phyloP scores from a whole-genome alignment of 148 eudicot species.

The Simmondsia chinensis region DNA sequence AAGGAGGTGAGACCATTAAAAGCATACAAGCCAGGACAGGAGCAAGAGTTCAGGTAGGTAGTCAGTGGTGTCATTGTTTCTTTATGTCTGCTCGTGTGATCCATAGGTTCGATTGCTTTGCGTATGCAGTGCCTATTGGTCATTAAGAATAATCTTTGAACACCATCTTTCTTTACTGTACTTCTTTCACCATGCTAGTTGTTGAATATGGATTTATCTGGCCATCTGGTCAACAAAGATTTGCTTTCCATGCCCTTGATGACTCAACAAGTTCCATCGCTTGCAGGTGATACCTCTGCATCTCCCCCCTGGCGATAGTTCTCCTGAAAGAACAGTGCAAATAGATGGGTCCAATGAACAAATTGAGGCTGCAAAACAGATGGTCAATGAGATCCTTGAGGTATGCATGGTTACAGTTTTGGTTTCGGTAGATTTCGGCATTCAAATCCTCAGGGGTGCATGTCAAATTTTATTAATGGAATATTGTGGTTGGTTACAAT shows the following conservation, averaged over 20 bases:
- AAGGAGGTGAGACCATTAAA: constrained; percentile 96
- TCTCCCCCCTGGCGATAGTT: constrained; percentile 78
- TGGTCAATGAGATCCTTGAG: constrained; percentile 93
- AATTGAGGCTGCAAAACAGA: constrained; percentile 77
- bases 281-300: constrained; percentile 93
- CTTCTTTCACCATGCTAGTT: background rate
- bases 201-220: no score
- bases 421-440: constrained; percentile 9
- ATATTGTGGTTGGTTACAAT: no score
- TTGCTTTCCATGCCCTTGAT: no score
- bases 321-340: constrained; percentile 83
- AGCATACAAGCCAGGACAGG: constrained; percentile 75
- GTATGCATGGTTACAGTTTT: constrained; percentile 35
- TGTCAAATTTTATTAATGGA: no score
- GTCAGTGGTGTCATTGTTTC: background rate
- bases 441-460: no score
- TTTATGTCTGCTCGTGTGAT: background rate
- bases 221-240: no score
- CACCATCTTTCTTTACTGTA: background rate
- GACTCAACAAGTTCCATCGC: no score
- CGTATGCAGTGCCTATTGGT: no score
- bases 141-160: no score
- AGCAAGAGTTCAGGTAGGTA: constrained; percentile 86
- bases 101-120: no score
- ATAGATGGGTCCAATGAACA: constrained; percentile 89